These are phyloP conservation scores for Chlamydomonas eustigma DNA, from an alignment of 139 green algal genomes.

Conservation along the genomic window DNA sequence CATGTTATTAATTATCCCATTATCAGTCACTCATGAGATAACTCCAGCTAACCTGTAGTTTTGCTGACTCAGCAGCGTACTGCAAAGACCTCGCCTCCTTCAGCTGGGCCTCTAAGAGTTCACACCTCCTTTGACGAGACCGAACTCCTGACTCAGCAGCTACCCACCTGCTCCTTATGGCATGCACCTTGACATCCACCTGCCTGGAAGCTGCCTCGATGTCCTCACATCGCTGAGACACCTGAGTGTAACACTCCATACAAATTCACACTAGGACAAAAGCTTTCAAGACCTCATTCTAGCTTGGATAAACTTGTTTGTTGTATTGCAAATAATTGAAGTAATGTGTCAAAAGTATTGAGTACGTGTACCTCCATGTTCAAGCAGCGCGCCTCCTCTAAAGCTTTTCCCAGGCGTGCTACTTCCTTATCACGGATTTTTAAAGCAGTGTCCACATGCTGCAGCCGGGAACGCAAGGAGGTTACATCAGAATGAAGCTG, in stretches of 20 bases:
- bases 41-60: neutral
- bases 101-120: neutral
- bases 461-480: too few relatives aligned
- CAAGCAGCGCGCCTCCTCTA: too few relatives aligned
- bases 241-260: too few relatives aligned
- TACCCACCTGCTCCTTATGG: neutral
- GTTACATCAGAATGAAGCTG: conserved; percentile 9
- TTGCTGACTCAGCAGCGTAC: neutral
- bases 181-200: neutral
- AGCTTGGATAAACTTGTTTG: neutral
- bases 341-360: neutral
- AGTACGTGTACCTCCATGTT: too few relatives aligned
- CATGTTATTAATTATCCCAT: too few relatives aligned
- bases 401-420: too few relatives aligned
- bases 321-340: neutral
- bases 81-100: neutral
- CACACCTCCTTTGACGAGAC: neutral
- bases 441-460: too few relatives aligned
- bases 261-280: too few relatives aligned
- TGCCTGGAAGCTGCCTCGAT: neutral
- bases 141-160: neutral
- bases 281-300: too few relatives aligned
- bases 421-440: too few relatives aligned
- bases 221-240: neutral
- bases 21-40: too few relatives aligned